Conservation (phyloP, 176 grass and related monocot species). For the Leersia perrieri region DNA sequence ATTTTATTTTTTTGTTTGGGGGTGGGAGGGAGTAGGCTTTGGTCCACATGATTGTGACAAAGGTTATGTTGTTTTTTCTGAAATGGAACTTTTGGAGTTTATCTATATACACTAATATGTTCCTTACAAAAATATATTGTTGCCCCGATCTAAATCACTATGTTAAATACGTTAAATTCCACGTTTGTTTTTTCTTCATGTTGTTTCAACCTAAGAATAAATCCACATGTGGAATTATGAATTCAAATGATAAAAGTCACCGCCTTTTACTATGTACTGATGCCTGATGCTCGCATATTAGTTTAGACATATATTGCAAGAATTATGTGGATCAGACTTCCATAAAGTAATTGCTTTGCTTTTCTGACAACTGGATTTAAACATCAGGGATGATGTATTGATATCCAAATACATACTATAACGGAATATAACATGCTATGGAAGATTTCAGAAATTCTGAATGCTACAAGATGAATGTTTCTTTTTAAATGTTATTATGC, state of each 20-base stretch:
- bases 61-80: neutral
- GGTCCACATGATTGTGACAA: neutral
- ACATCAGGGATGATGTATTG: neutral
- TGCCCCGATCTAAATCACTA: neutral
- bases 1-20: too few species aligned
- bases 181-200: neutral
- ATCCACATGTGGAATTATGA: constrained; percentile 2
- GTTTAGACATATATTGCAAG: neutral
- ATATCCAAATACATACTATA: neutral
- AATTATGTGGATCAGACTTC: neutral
- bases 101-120: neutral
- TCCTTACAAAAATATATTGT: neutral
- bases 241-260: constrained; percentile 5
- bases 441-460: neutral
- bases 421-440: constrained; percentile 7
- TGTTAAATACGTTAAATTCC: neutral
- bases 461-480: neutral
- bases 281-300: neutral
- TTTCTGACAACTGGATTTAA: constrained; percentile 10
- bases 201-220: neutral
- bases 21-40: too few species aligned
- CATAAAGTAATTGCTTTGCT: neutral
- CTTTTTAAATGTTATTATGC: constrained; percentile 3
- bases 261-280: neutral
- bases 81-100: neutral